Conservation (phyloP, 108 stramenopile genomes). For the Chaetoceros tenuissimus region DNA sequence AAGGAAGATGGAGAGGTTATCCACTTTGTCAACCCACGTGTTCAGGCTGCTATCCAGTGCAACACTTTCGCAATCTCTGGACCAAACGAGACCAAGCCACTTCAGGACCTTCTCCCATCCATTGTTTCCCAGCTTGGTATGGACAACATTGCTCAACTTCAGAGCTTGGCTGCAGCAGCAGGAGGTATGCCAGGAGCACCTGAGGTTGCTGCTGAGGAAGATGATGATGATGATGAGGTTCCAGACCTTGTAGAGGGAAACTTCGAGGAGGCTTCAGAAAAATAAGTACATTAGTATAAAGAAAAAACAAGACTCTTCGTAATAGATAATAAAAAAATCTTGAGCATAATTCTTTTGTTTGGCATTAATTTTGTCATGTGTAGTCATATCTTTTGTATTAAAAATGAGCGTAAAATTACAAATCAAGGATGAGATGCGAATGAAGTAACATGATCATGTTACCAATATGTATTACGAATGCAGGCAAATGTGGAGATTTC, state of each 20-base stretch:
- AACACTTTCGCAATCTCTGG: constrained; percentile 98
- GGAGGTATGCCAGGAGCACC: constrained; percentile 24
- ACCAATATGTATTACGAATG: too few relatives aligned
- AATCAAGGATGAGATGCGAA: too few relatives aligned
- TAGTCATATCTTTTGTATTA: too few relatives aligned
- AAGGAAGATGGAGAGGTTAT: constrained; percentile 96
- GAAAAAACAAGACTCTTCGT: background rate
- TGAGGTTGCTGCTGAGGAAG: constrained; percentile 47
- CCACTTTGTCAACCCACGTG: constrained; percentile 93
- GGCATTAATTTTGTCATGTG: too few relatives aligned
- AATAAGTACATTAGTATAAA: constrained; percentile 5
- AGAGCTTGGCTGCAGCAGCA: constrained; percentile 62
- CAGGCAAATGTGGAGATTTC: too few relatives aligned
- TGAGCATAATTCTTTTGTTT: too few relatives aligned
- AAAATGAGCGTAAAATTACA: too few relatives aligned
- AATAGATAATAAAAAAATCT: background rate
- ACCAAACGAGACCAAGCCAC: constrained; percentile 81
- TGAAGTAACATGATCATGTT: too few relatives aligned
- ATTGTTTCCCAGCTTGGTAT: constrained; percentile 95
- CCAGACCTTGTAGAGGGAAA: constrained; percentile 95
- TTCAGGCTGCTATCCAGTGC: constrained; percentile 92
- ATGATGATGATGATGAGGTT: constrained; percentile 89
- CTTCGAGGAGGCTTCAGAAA: constrained; percentile 89
- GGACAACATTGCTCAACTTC: constrained; percentile 83
- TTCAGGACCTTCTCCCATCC: constrained; percentile 90